These are phyloP conservation scores for Xylaria sp. DNA, from an alignment of 2,329 filamentous ascomycete genomes.

Conservation along the genomic window DNA sequence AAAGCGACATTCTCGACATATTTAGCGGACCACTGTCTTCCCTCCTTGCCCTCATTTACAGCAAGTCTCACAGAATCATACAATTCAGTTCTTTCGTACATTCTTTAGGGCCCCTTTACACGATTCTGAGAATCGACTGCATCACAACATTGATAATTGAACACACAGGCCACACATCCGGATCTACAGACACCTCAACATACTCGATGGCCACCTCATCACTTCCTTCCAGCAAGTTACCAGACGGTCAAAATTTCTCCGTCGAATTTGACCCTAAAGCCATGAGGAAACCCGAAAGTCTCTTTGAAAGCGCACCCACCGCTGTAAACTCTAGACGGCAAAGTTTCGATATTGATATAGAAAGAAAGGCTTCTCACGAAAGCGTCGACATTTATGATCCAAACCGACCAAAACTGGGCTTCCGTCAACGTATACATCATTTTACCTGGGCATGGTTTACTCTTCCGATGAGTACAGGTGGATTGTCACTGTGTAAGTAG, in stretches of 20 bases:
- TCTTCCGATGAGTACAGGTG: slow-evolving; percentile 78
- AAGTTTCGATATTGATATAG: slow-evolving; percentile 19
- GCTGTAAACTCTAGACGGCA: slow-evolving; percentile 29
- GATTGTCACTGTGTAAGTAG: slow-evolving; percentile 63
- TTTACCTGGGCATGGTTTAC: slow-evolving; percentile 81
- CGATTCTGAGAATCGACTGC: not conserved
- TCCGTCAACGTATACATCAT: slow-evolving; percentile 62
- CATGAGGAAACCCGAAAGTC: slow-evolving; percentile 10
- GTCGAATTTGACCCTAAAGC: not conserved
- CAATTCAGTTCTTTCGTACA: slow-evolving; percentile 12
- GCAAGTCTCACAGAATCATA: not conserved
- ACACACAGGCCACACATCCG: not conserved
- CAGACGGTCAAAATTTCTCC: not conserved
- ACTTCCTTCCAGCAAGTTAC: not conserved
- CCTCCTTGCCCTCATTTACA: not conserved
- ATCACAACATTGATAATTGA: not conserved
- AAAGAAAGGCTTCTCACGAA: slow-evolving; percentile 9
- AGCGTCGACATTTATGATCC: slow-evolving; percentile 46
- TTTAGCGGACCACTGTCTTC: not conserved
- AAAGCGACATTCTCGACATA: slow-evolving; percentile 10
- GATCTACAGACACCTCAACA: not conserved
- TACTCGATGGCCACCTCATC: slow-evolving; percentile 3
- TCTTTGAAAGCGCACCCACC: slow-evolving; percentile 23
- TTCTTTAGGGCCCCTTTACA: not conserved
- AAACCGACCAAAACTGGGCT: slow-evolving; percentile 52